Evolutionary conservation across 73 alveolate species (phyloP).

Genomic region (Paraurostyla sp.): DNA sequence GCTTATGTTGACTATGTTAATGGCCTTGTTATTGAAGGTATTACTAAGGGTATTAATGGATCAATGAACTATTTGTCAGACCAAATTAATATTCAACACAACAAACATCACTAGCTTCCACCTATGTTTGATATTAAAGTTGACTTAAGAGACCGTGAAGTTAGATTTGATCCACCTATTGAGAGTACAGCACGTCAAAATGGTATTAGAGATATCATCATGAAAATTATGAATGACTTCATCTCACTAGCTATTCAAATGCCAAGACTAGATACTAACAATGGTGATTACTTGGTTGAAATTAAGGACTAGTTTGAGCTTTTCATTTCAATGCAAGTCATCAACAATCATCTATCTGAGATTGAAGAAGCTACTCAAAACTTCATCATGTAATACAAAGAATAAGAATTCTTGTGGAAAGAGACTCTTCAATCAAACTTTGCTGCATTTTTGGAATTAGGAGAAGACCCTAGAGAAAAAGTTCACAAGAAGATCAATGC

Average conservation of each 20-base stretch:
- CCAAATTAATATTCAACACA: constrained; percentile 72
- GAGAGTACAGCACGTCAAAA: constrained; percentile 84
- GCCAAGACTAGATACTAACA: constrained; percentile 94
- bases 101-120: constrained; percentile 81
- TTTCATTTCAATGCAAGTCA: constrained; percentile 74
- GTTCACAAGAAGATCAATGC: constrained; percentile 72
- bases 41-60: constrained; percentile 81
- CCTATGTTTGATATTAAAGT: constrained; percentile 91
- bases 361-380: constrained; percentile 90
- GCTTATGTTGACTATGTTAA: constrained; percentile 87
- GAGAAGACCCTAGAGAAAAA: constrained; percentile 84
- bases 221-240: constrained; percentile 94
- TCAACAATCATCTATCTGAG: constrained; percentile 74
- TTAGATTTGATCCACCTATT: constrained; percentile 88
- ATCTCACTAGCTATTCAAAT: constrained; percentile 91
- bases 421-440: constrained; percentile 94
- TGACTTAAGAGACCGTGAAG: constrained; percentile 79
- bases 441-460: constrained; percentile 92
- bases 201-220: constrained; percentile 93
- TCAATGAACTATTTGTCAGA: constrained; percentile 80
- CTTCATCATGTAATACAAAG: constrained; percentile 87
- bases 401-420: constrained; percentile 95
- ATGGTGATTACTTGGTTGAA: constrained; percentile 98
- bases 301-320: constrained; percentile 93
- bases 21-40: constrained; percentile 89